Conservation (phyloP, 176 grass and related monocot genomes). For the Tillandsia leiboldiana region DNA sequence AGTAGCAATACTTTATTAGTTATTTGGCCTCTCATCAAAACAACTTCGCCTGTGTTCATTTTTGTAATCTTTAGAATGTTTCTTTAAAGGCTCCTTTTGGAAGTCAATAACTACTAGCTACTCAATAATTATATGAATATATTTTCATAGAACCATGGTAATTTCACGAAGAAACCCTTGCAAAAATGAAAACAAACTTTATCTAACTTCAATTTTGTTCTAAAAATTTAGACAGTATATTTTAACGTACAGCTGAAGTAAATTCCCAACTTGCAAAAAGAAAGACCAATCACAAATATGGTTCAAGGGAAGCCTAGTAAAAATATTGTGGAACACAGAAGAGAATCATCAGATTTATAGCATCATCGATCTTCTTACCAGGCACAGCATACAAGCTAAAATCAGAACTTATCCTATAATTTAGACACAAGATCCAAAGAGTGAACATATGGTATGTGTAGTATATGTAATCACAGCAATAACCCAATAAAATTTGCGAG, state of each 20-base stretch:
- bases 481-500: not conserved
- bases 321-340: slow-evolving; percentile 2
- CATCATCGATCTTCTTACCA: not conserved
- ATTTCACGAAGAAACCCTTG: not conserved
- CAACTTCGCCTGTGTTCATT: not conserved
- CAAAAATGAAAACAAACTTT: not conserved
- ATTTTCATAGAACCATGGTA: no score
- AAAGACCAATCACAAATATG: no score
- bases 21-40: not conserved
- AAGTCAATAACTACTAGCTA: not conserved
- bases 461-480: not conserved
- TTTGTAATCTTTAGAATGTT: not conserved
- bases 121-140: not conserved
- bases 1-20: not conserved
- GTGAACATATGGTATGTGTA: no score
- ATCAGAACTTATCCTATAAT: not conserved
- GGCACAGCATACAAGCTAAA: not conserved
- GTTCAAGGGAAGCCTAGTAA: not conserved
- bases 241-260: no score
- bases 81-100: not conserved
- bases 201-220: no score
- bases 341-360: not conserved
- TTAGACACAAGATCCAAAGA: no score
- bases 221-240: no score
- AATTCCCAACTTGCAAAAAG: no score